Evolutionary conservation across 202 grass and related monocot species (phyloP), one percentile per base, ranked within the genome.

Genomic region (Hordeum pubiflorum): DNA sequence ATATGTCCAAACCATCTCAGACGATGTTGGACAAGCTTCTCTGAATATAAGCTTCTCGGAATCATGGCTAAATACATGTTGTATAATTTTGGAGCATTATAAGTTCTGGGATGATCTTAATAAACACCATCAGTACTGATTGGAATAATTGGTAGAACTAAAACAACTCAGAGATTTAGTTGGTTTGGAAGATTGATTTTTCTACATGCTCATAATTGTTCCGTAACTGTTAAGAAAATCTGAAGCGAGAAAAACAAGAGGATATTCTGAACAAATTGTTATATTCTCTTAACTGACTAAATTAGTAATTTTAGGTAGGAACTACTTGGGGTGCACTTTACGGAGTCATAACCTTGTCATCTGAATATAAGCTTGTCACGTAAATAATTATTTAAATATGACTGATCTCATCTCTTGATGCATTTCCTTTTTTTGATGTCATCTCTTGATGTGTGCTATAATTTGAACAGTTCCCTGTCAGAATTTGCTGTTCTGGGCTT

Each of bases 401-500:
- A 22, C 33, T 6, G 23, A 72, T 77, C 58, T n/a, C 62, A 1
- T 71, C 8, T n/a, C 27, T 75, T n/a, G 11, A 34, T 58, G 4
- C 22, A 23, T 74, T 31, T 21, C 11, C 8, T 24, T 82, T 63
- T 75, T 31, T 39, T 80, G 41, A 26, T 75, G 27, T 76, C 70
- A 50, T 84, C 55, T 81, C 48, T 39, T 79, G 46, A 52, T 87
- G 10, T 81, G 76, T 79, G 64, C 48, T 46, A 68, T 56, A 36
- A 55, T 71, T 61, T 89, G 38, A 40, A 79, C 82, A 98, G 95
- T 82, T 98, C 95, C 41, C 89, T 98, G 31, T 98, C 95, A 82
- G 92, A 93, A 74, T 98, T 94, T 88, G 92, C 86, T 76, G 95
- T 98, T 67, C 43, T 98, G 68, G 95, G 95, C 60, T 98, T 98